Conservation (phyloP, 2,329 filamentous ascomycete genomes). For the Exophiala sp. region DNA sequence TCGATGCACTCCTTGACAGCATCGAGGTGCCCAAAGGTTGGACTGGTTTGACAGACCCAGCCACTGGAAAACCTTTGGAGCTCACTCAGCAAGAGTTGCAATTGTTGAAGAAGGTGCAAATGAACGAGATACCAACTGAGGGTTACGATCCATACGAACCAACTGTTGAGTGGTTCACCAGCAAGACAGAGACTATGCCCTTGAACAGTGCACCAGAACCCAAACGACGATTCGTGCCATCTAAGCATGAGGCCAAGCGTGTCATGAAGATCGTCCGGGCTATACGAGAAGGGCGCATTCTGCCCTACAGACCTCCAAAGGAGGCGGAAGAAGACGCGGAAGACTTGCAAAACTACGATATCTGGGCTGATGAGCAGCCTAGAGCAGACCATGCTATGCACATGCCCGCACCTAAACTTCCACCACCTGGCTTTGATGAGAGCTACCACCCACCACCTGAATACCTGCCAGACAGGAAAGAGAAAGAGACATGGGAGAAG, state of each 20-base stretch:
- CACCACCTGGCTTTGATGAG: conserved; percentile 89
- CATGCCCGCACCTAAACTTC: conserved; percentile 86
- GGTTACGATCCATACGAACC: conserved; percentile 93
- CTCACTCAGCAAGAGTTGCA: conserved; percentile 85
- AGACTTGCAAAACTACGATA: conserved; percentile 72
- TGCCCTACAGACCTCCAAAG: conserved; percentile 78
- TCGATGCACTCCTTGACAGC: conserved; percentile 90
- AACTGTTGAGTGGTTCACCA: conserved; percentile 90
- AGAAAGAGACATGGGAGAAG: conserved; percentile 80
- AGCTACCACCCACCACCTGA: conserved; percentile 95
- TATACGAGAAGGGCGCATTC: conserved; percentile 87
- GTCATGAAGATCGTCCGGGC: conserved; percentile 97
- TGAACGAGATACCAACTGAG: conserved; percentile 81
- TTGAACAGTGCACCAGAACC: conserved; percentile 91
- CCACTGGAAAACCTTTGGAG: conserved; percentile 88
- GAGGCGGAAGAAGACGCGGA: conserved; percentile 71
- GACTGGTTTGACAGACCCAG: conserved; percentile 91
- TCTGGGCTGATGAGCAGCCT: conserved; percentile 90
- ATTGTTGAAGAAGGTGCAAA: conserved; percentile 80
- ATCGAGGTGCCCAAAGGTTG: conserved; percentile 97
- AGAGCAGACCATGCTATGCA: conserved; percentile 87
- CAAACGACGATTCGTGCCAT: conserved; percentile 91
- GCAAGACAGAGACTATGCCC: conserved; percentile 88
- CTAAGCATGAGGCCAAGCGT: conserved; percentile 93
- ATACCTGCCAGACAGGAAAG: conserved; percentile 82